These are phyloP conservation scores for Rhodosporidiobolus odoratus DNA, from an alignment of 768 basidiomycete species.

Conservation along the genomic window DNA sequence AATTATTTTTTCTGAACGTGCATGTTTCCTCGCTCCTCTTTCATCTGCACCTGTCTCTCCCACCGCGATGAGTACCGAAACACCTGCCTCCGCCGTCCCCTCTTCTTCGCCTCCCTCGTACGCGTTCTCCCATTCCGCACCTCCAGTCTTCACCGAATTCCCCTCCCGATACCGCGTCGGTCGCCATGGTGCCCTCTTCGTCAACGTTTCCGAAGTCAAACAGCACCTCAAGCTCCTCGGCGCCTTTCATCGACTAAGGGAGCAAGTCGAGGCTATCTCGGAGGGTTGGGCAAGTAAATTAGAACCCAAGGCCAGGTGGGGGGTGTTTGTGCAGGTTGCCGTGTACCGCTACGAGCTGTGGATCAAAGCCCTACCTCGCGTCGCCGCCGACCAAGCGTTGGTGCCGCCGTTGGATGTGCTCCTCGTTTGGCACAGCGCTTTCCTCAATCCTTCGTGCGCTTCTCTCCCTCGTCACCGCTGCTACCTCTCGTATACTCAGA, in stretches of 20 bases:
- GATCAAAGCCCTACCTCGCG: not conserved
- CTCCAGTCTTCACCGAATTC: not conserved
- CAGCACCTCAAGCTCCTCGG: constrained; percentile 38
- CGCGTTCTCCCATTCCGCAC: not conserved
- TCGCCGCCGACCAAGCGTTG: not conserved
- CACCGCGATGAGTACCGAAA: no score
- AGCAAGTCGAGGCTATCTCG: not conserved
- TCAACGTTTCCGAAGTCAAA: constrained; percentile 18
- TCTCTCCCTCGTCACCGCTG: not conserved
- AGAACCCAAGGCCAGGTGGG: constrained; percentile 35
- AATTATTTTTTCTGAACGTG: no score
- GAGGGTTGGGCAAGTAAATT: not conserved
- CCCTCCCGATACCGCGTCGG: not conserved
- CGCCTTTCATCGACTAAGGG: constrained; percentile 30
- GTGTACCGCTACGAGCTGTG: constrained; percentile 19
- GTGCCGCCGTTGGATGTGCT: constrained; percentile 37
- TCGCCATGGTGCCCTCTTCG: constrained; percentile 18
- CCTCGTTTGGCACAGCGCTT: constrained; percentile 35
- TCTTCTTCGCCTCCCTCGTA: not conserved
- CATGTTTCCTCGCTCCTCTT: no score
- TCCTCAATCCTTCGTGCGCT: not conserved
- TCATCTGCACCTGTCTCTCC: no score
- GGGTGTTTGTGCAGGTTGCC: constrained; percentile 30
- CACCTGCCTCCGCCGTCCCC: no score
- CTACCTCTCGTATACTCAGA: not conserved